Base-by-base conservation (phyloP, 306 rosid species). In the Sphenostylis stenocarpa region DNA sequence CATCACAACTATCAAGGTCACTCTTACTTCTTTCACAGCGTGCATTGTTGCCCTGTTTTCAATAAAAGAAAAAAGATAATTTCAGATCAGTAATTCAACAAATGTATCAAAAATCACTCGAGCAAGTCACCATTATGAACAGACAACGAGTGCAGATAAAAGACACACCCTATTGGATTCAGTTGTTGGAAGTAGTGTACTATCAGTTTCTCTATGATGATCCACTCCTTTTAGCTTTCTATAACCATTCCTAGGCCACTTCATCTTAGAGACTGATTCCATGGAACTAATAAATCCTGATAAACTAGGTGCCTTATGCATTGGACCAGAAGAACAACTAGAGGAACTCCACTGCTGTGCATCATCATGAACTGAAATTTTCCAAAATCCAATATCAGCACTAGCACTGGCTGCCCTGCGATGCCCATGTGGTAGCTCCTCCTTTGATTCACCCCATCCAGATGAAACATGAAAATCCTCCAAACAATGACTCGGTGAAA, bases 381-480 rank as follows among this genome's bases (percentile, higher is more conserved):
- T 90, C 96, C 92, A 95, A 47, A 85, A 65, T 78, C 97, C 88
- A 82, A 90, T 82, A 79, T 95, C 97, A 31, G 97, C 88, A 83
- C 87, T 88, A 67, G 97, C 98, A 72, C 97, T 95, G 68, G 96
- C 98, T 14, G 88, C 83, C 88, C 98, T 86, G 81, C 97, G 92
- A 78, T 86, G 95, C 66, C 96, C 93, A 21, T 47, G 86, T 10
- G 77, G 34, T 49, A 70, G 84, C 38, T 85, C 95, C 61, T 81
- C 90, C 80, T 81, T 71, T 34, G 75, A 15, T 39, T 85, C 85
- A 60, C 76, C 80, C 80, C 45, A 34, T 70, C 79, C 93, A n/a
- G 75, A 67, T 11, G 91, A 82, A 73, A 56, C 72, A 7, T 31
- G 82, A 3, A 82, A 83, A 56, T 79, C 80, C 70, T 73, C 81